phyloP scores from a whole-genome alignment of 2,329 filamentous ascomycete species.

The Fusarium protoensiforme region DNA sequence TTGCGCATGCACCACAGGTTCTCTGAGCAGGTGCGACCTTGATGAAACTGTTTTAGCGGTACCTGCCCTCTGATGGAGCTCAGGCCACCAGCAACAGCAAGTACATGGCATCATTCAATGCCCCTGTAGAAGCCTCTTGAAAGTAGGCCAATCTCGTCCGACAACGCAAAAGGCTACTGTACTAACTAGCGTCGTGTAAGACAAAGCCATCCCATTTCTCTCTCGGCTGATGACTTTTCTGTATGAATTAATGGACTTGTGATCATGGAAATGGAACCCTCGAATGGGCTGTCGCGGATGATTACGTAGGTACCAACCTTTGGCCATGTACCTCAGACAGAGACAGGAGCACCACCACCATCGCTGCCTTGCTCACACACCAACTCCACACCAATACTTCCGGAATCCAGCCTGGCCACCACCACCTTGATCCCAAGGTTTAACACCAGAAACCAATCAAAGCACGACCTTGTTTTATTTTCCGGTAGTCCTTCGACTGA shows the following conservation, averaged over 20 bases:
- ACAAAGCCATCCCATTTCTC: neutral
- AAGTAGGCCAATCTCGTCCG: neutral
- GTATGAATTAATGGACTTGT: neutral
- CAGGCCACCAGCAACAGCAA: neutral
- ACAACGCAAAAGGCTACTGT: neutral
- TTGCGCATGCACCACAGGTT: slow-evolving; percentile 35
- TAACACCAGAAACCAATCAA: slow-evolving; percentile 22
- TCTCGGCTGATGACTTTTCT: neutral
- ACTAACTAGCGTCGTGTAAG: neutral
- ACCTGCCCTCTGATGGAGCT: neutral
- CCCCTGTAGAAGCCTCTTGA: neutral
- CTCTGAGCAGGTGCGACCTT: slow-evolving; percentile 8
- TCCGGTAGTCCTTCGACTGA: slow-evolving; percentile 31
- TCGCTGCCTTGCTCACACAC: slow-evolving; percentile 17
- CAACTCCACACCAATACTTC: slow-evolving; percentile 8
- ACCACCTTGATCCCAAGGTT: slow-evolving; percentile 11
- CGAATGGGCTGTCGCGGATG: neutral
- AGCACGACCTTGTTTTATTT: slow-evolving; percentile 27
- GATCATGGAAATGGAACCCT: neutral
- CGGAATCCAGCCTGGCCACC: slow-evolving; percentile 13
- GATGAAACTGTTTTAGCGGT: slow-evolving; percentile 4
- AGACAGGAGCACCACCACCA: slow-evolving; percentile 6
- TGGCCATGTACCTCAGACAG: slow-evolving; percentile 22
- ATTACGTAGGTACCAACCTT: slow-evolving; percentile 17
- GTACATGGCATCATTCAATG: neutral